Evolutionary conservation across 306 rosid genomes (phyloP).

Genomic region (Dryas octopetala): DNA sequence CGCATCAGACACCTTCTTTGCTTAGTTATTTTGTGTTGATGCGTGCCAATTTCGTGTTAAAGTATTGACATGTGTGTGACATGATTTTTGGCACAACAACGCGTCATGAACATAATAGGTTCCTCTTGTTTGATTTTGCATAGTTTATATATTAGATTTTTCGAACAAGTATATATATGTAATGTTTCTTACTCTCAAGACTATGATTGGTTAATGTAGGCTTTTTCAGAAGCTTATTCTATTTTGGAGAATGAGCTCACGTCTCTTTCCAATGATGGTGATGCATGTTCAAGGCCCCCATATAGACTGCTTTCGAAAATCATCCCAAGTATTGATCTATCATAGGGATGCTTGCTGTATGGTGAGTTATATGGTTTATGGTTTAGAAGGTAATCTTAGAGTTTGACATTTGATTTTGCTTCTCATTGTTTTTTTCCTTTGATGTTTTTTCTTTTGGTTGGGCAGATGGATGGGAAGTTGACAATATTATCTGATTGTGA

Average conservation of each 20-base stretch:
- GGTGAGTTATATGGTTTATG: constrained; percentile 29
- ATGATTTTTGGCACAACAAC: too few relatives aligned
- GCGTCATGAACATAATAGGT: too few relatives aligned
- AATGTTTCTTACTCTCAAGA: constrained; percentile 23
- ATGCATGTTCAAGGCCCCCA: constrained; percentile 43
- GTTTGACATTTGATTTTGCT: constrained; percentile 18
- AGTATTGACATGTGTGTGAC: too few relatives aligned
- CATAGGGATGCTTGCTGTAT: constrained; percentile 36
- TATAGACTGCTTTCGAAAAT: constrained; percentile 66
- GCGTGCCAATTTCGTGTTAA: too few relatives aligned
- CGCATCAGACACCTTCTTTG: too few relatives aligned
- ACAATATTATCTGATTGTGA: neutral
- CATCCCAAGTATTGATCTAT: constrained; percentile 66
- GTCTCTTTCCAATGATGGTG: constrained; percentile 49
- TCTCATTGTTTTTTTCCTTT: neutral
- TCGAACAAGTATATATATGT: neutral
- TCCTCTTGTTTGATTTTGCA: too few relatives aligned
- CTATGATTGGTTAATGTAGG: constrained; percentile 48
- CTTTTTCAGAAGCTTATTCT: constrained; percentile 82
- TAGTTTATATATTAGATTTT: neutral
- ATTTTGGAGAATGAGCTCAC: constrained; percentile 67
- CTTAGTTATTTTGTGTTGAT: too few relatives aligned
- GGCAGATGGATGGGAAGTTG: neutral
- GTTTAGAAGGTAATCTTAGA: constrained; percentile 41
- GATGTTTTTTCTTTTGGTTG: neutral